phyloP scores from a whole-genome alignment of 805 yeast species.

The Starmerella stigmatis region DNA sequence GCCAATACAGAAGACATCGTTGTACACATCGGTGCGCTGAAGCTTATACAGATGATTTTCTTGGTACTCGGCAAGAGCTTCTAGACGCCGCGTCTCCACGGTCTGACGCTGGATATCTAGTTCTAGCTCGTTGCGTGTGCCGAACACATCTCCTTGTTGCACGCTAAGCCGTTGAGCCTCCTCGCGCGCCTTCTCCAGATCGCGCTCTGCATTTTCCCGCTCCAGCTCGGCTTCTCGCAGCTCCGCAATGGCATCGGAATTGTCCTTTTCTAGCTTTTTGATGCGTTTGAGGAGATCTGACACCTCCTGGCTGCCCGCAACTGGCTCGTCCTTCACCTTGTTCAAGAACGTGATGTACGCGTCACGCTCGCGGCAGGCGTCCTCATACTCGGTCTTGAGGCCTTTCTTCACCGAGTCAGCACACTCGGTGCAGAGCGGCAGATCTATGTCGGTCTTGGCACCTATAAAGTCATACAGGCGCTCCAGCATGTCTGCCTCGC shows the following conservation, averaged over 20 bases:
- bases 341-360: slow-evolving; percentile 62
- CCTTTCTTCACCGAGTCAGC: slow-evolving; percentile 54
- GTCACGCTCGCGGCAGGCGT: slow-evolving; percentile 65
- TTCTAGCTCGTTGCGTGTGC: slow-evolving; percentile 46
- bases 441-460: slow-evolving; percentile 62
- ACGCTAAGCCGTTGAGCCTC: slow-evolving; percentile 25
- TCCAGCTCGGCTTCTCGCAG: slow-evolving; percentile 30
- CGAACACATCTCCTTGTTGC: slow-evolving; percentile 39
- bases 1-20: slow-evolving; percentile 72
- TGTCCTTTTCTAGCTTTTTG: slow-evolving; percentile 36
- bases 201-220: slow-evolving; percentile 31
- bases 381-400: slow-evolving; percentile 60
- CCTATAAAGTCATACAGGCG: slow-evolving; percentile 64
- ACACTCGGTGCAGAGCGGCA: slow-evolving; percentile 84
- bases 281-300: slow-evolving; percentile 40
- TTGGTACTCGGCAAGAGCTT: slow-evolving; percentile 52
- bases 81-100: slow-evolving; percentile 51
- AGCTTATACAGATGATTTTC: slow-evolving; percentile 58
- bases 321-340: slow-evolving; percentile 50
- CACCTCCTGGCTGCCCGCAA: slow-evolving; percentile 38
- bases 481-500: slow-evolving; percentile 34
- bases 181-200: slow-evolving; percentile 37
- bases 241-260: slow-evolving; percentile 30
- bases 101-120: slow-evolving; percentile 42
- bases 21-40: slow-evolving; percentile 69